Percentiles rank a stretch among this genome's conserved stretches.
Evolutionary conservation across 2,329 filamentous ascomycete genomes (phyloP).

Genomic region (Tolypocladium guangdongense): DNA sequence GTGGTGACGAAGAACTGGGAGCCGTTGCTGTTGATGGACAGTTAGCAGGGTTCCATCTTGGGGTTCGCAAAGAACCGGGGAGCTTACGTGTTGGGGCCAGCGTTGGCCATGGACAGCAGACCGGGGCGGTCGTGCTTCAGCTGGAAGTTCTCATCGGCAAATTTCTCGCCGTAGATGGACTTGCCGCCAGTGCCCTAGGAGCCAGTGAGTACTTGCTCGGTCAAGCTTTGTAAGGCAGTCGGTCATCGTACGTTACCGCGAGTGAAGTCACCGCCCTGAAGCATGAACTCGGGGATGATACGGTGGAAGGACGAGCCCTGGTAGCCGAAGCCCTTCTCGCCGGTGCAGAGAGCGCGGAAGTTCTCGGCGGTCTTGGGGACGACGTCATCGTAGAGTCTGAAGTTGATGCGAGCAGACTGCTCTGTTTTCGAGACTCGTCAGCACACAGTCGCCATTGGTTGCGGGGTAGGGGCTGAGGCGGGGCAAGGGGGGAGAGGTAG

Average conservation of each 20-base stretch:
- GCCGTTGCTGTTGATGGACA: conserved; percentile 64
- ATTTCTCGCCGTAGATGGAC: conserved; percentile 94
- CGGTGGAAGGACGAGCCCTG: conserved; percentile 79
- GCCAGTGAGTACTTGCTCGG: conserved; percentile 5
- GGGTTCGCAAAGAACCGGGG: not conserved
- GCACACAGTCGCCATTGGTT: not conserved
- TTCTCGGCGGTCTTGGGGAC: conserved; percentile 84
- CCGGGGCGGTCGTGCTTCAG: conserved; percentile 62
- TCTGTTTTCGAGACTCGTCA: conserved; percentile 28
- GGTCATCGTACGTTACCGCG: conserved; percentile 64
- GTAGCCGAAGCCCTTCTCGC: conserved; percentile 75
- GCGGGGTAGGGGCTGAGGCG: conserved; percentile 1
- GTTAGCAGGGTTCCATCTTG: conserved; percentile 6
- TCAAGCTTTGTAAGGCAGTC: not conserved
- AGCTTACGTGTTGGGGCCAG: conserved; percentile 79
- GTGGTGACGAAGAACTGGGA: conserved; percentile 98
- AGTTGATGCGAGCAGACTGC: conserved; percentile 72
- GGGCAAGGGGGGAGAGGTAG: not conserved
- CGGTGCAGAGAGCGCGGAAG: conserved; percentile 76
- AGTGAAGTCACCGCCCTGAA: conserved; percentile 94
- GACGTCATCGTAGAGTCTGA: conserved; percentile 74
- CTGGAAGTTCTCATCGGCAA: conserved; percentile 85
- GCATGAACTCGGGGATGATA: conserved; percentile 88
- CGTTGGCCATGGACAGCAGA: conserved; percentile 91
- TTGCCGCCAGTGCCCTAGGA: conserved; percentile 75